Evolutionary conservation across 148 eudicot genomes (phyloP).

Genomic region (Rhododendron williamsianum): DNA sequence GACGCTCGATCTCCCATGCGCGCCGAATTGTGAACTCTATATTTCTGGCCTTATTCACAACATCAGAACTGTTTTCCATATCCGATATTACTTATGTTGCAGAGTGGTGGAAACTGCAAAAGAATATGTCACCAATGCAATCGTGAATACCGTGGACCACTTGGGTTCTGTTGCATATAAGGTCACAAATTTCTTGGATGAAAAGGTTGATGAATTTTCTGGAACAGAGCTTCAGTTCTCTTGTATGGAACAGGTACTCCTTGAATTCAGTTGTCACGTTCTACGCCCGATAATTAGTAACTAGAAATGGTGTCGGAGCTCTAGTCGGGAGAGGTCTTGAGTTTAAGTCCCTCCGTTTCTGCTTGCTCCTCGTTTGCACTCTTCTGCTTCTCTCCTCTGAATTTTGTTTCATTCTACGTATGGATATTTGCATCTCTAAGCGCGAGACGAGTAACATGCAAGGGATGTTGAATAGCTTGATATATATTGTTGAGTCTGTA

Average conservation of each 20-base stretch:
- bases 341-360: background rate
- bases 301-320: background rate
- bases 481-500: background rate
- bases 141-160: constrained; percentile 42
- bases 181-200: constrained; percentile 40
- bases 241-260: constrained; percentile 37
- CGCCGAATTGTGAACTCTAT: background rate
- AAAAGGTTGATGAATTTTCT: constrained; percentile 29
- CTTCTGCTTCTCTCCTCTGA: background rate
- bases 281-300: background rate
- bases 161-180: constrained; percentile 44
- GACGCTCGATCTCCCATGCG: background rate
- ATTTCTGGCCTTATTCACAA: background rate
- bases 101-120: constrained; percentile 39
- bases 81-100: background rate
- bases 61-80: background rate
- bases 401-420: background rate
- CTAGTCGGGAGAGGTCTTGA: background rate
- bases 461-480: background rate
- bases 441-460: background rate
- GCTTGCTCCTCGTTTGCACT: background rate
- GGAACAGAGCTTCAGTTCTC: constrained; percentile 27
- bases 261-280: background rate
- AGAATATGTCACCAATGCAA: constrained; percentile 36
- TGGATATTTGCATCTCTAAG: background rate